Conservation (phyloP, 2,329 filamentous ascomycete species). For the Fusarium sp. region DNA sequence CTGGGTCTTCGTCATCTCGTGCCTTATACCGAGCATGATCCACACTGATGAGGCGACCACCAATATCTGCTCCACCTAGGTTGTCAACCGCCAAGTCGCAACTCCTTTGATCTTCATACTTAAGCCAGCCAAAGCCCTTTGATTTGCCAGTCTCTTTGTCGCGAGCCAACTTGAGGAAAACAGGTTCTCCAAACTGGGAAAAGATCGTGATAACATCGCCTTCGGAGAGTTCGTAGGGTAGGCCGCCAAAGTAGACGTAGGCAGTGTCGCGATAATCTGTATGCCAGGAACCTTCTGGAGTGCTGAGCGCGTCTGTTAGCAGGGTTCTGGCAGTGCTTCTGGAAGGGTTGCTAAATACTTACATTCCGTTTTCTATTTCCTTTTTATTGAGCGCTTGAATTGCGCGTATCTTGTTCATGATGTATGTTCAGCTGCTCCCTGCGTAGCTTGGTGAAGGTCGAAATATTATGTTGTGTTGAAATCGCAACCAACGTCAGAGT, state of each 20-base stretch:
- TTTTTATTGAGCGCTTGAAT: conserved; percentile 94
- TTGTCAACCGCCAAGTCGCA: conserved; percentile 98
- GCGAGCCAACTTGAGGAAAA: conserved; percentile 90
- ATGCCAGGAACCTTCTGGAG: conserved; percentile 93
- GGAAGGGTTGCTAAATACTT: conserved; percentile 54
- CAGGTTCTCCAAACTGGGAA: conserved; percentile 95
- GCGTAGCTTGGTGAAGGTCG: neutral
- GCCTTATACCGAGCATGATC: conserved; percentile 95
- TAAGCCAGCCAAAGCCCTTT: conserved; percentile 94
- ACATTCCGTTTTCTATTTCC: conserved; percentile 91
- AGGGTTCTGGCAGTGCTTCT: neutral
- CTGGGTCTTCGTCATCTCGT: conserved; percentile 81
- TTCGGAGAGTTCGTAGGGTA: conserved; percentile 93
- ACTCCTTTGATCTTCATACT: conserved; percentile 98
- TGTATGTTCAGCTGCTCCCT: conserved; percentile 37
- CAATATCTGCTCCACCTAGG: conserved; percentile 86
- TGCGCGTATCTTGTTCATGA: conserved; percentile 94
- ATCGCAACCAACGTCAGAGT: conserved; percentile 36
- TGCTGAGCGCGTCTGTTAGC: conserved; percentile 62
- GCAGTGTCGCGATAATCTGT: conserved; percentile 98
- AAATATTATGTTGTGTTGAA: conserved; percentile 19
- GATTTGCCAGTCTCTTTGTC: conserved; percentile 98
- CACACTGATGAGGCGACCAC: conserved; percentile 85
- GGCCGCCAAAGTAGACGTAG: conserved; percentile 94
- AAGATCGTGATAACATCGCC: conserved; percentile 97